Base-by-base conservation (phyloP, 1,284 basidiomycete genomes). In the Coriolopsis trogii region DNA sequence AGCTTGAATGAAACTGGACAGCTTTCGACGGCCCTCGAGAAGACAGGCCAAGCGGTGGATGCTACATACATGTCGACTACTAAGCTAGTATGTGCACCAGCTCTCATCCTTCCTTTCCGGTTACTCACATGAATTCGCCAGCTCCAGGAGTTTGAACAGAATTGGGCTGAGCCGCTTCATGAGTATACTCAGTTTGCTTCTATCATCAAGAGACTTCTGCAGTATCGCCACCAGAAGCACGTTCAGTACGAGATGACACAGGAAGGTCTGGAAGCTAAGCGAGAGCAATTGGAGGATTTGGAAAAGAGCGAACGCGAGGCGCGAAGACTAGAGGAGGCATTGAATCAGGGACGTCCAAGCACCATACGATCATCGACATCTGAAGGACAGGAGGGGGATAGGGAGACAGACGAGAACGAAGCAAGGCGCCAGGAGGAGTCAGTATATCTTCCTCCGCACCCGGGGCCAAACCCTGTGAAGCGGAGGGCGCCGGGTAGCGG, bases 171-270 rank as follows among this genome's bases (percentile, higher is more conserved):
- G 68, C 97, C 97, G 3, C 71, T 99, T 43, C 91, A 97, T 65
- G 95, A 98, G 67, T 99, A 99, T 70, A 79, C 88, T 31, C 96
- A 99, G 70, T 99, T 98, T 67, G 94, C 92, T 7, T 77, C 82
- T 10, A 95, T 98, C 63, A 97, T 99, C 73, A 95, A 93, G 75
- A 91, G 91, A 65, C 76, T 98, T 20, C 83, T 99, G 43, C 86
- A 86, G 1, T 99, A 97, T 74, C 87, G 97, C 26, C 97, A 99
- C 70, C 93, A 96, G 72, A 99, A 99, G 73, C 95, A 99, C 62
- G 91, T 96, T 9, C 97, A 99, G 69, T 95, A 91, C 65, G 97
- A 99, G 73, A 89, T 97, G 79, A 96, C 96, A 0, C 91, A 95
- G 67, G 96, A 98, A 65, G 81, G 82, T 25, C 77, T 99, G 18